These are phyloP conservation scores for Symbiodinium natans DNA, from an alignment of 73 alveolate genomes.

Conservation along the genomic window DNA sequence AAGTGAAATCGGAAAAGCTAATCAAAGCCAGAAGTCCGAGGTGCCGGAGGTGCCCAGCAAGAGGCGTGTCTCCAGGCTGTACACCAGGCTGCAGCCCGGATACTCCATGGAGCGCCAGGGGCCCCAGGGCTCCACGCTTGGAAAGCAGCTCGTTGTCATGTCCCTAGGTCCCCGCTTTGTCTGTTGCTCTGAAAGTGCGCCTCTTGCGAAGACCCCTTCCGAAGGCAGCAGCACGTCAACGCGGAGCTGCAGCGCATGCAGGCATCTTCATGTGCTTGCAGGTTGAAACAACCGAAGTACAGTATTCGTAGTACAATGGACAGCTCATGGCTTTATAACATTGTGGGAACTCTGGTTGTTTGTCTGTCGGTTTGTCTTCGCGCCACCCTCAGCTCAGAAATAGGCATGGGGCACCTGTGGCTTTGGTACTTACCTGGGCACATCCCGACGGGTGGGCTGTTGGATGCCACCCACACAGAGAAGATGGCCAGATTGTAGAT, in stretches of 20 bases:
- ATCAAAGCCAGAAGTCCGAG: not conserved
- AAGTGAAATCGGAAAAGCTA: not conserved
- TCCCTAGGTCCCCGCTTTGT: not conserved
- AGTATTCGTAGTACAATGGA: too few species aligned
- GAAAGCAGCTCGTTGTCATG: too few species aligned
- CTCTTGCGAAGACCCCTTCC: not conserved
- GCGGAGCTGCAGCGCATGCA: slow-evolving; percentile 78
- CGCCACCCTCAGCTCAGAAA: too few species aligned
- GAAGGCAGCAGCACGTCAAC: slow-evolving; percentile 50
- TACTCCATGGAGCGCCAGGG: slow-evolving; percentile 75
- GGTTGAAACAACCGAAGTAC: too few species aligned
- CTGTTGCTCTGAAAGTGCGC: not conserved
- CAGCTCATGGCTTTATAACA: too few species aligned
- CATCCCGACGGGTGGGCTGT: too few species aligned
- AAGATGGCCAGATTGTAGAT: too few species aligned
- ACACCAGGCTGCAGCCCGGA: slow-evolving; percentile 69
- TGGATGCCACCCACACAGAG: too few species aligned
- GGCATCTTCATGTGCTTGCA: not conserved
- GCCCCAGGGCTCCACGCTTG: not conserved
- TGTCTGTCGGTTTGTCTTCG: too few species aligned
- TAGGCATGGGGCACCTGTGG: too few species aligned
- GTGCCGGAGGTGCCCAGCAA: not conserved
- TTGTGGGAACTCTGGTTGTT: too few species aligned
- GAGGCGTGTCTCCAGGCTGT: slow-evolving; percentile 14
- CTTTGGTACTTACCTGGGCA: too few species aligned